Evolutionary conservation across 2,329 filamentous ascomycete genomes (phyloP).

Genomic region (Penicillium sp.): DNA sequence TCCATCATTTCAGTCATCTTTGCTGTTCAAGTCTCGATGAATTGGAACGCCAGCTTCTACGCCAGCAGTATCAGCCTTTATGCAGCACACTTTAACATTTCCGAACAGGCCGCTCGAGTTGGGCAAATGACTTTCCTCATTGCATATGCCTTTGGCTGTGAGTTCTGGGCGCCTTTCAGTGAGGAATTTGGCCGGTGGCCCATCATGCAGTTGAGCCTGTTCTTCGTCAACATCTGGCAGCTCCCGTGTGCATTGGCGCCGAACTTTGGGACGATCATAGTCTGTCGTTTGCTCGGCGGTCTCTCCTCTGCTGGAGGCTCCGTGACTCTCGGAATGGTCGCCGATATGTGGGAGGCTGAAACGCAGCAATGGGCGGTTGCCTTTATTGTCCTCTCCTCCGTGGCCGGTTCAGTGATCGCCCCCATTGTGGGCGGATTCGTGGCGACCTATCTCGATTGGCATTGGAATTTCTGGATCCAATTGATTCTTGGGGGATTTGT

Average conservation of each 20-base stretch:
- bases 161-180: constrained; percentile 80
- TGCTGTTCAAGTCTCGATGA: constrained; percentile 67
- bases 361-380: constrained; percentile 56
- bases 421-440: constrained; percentile 52
- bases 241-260: constrained; percentile 64
- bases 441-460: constrained; percentile 46
- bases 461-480: constrained; percentile 61
- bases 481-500: constrained; percentile 53
- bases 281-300: constrained; percentile 61
- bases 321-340: constrained; percentile 59
- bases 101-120: constrained; percentile 59
- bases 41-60: constrained; percentile 69
- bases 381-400: constrained; percentile 55
- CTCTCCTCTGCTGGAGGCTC: constrained; percentile 59
- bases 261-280: constrained; percentile 63
- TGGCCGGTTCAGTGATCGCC: constrained; percentile 46
- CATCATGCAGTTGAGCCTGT: constrained; percentile 64
- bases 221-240: constrained; percentile 72
- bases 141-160: constrained; percentile 75
- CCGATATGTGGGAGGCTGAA: constrained; percentile 56
- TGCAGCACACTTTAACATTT: constrained; percentile 59
- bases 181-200: constrained; percentile 74
- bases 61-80: constrained; percentile 61
- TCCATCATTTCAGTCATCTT: constrained; percentile 62
- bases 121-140: constrained; percentile 73